Evolutionary conservation across 495 filamentous ascomycete genomes (phyloP).

Genomic region (Penicillium riverlandense): DNA sequence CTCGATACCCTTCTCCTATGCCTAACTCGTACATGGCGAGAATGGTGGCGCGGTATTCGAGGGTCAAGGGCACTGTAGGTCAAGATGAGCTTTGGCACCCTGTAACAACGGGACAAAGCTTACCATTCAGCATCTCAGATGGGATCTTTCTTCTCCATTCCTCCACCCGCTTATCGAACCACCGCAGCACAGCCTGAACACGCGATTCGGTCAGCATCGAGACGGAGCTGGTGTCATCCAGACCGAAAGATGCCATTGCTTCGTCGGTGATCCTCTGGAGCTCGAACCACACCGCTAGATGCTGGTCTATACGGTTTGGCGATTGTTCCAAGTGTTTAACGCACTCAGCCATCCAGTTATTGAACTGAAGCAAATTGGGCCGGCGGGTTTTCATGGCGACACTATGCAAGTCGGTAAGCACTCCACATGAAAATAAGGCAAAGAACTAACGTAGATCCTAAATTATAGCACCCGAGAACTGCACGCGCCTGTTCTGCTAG

Average conservation of each 20-base stretch:
- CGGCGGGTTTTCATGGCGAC: slow-evolving; percentile 45
- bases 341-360: slow-evolving; percentile 42
- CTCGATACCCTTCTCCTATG: slow-evolving; percentile 43
- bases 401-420: slow-evolving; percentile 14
- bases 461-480: slow-evolving; percentile 40
- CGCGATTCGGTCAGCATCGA: slow-evolving; percentile 36
- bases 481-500: slow-evolving; percentile 38
- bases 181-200: slow-evolving; percentile 37
- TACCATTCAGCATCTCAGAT: slow-evolving; percentile 34
- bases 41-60: slow-evolving; percentile 40
- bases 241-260: slow-evolving; percentile 37
- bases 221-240: slow-evolving; percentile 41
- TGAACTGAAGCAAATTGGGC: slow-evolving; percentile 44
- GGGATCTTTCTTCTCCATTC: slow-evolving; percentile 35
- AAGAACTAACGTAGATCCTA: slow-evolving; percentile 32
- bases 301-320: slow-evolving; percentile 31
- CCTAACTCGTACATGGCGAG: slow-evolving; percentile 46
- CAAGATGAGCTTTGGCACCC: slow-evolving; percentile 27
- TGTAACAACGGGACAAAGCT: slow-evolving; percentile 17
- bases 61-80: slow-evolving; percentile 29
- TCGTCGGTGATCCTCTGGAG: slow-evolving; percentile 43
- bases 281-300: slow-evolving; percentile 38
- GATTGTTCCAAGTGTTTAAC: slow-evolving; percentile 30
- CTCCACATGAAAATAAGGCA: too few relatives aligned
- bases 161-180: slow-evolving; percentile 41